A percentile compares a stretch with the other conserved stretches of the same genome.
Evolutionary conservation across 2,329 filamentous ascomycete species (phyloP).

Genomic region (Mycogone perniciosa): DNA sequence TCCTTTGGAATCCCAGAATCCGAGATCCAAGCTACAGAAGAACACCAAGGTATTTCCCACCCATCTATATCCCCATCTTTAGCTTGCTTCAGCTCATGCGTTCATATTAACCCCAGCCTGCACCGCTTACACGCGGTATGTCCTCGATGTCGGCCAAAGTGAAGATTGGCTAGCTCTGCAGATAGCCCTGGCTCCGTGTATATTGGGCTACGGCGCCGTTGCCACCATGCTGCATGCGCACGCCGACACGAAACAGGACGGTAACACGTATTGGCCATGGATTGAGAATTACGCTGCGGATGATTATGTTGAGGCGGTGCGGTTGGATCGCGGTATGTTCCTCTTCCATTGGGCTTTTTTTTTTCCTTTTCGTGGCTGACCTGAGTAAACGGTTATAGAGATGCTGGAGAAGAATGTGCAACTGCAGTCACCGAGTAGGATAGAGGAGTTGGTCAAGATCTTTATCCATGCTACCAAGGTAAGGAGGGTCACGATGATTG

Average conservation of each 20-base stretch:
- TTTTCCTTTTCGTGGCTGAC: not conserved
- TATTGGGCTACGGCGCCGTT: slow-evolving; percentile 82
- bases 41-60: slow-evolving; percentile 57
- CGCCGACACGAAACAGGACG: slow-evolving; percentile 52
- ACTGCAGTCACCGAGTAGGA: slow-evolving; percentile 64
- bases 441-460: slow-evolving; percentile 77
- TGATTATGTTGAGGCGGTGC: slow-evolving; percentile 69
- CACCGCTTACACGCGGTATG: slow-evolving; percentile 76
- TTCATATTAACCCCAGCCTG: slow-evolving; percentile 44
- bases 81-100: not conserved
- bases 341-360: not conserved
- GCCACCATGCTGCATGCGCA: slow-evolving; percentile 64
- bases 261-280: slow-evolving; percentile 82
- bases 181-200: slow-evolving; percentile 75
- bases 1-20: slow-evolving; percentile 69
- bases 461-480: slow-evolving; percentile 86
- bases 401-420: slow-evolving; percentile 69
- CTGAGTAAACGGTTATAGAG: slow-evolving; percentile 35
- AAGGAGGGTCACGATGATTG: slow-evolving; percentile 20
- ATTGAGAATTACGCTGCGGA: slow-evolving; percentile 81
- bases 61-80: not conserved
- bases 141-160: slow-evolving; percentile 81
- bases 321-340: slow-evolving; percentile 59
- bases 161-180: slow-evolving; percentile 86
- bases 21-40: slow-evolving; percentile 66